These are phyloP conservation scores for Neofusicoccum laricinum DNA, from an alignment of 2,329 filamentous ascomycete species.

Conservation along the genomic window DNA sequence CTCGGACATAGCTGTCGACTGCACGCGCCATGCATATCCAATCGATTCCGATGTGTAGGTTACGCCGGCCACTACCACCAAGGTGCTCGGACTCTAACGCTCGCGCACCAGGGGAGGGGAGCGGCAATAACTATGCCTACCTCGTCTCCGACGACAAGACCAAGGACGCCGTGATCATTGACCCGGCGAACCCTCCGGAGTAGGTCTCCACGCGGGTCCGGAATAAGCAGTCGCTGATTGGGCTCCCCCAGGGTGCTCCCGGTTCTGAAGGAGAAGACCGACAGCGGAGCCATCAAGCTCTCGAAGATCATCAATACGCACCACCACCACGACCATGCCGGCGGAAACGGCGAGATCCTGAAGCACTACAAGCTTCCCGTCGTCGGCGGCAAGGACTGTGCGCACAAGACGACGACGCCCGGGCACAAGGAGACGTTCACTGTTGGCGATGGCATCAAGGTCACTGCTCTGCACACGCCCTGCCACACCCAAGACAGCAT, in stretches of 20 bases:
- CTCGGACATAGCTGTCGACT: conserved; percentile 13
- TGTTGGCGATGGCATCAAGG: conserved; percentile 74
- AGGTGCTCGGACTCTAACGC: background rate
- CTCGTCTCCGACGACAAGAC: conserved; percentile 50
- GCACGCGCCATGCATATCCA: conserved; percentile 74
- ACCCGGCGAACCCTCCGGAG: conserved; percentile 77
- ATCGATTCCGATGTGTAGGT: conserved; percentile 84
- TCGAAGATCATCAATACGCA: conserved; percentile 94
- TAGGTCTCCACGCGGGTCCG: conserved; percentile 40
- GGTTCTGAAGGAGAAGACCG: conserved; percentile 69
- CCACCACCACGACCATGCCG: conserved; percentile 93
- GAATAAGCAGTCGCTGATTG: background rate
- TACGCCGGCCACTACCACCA: conserved; percentile 17
- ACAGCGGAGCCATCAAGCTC: conserved; percentile 72
- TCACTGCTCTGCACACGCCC: conserved; percentile 89
- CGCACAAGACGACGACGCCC: conserved; percentile 74
- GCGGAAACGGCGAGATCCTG: conserved; percentile 82
- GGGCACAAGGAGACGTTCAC: conserved; percentile 73
- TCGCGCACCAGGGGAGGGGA: conserved; percentile 63
- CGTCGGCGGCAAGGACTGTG: conserved; percentile 84
- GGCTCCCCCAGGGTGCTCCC: conserved; percentile 53
- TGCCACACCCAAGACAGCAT: conserved; percentile 99
- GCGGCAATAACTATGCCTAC: conserved; percentile 81
- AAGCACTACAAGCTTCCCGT: conserved; percentile 66
- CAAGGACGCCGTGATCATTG: conserved; percentile 62